Conservation (phyloP, 768 basidiomycete species). For the Amanita phalloides region DNA sequence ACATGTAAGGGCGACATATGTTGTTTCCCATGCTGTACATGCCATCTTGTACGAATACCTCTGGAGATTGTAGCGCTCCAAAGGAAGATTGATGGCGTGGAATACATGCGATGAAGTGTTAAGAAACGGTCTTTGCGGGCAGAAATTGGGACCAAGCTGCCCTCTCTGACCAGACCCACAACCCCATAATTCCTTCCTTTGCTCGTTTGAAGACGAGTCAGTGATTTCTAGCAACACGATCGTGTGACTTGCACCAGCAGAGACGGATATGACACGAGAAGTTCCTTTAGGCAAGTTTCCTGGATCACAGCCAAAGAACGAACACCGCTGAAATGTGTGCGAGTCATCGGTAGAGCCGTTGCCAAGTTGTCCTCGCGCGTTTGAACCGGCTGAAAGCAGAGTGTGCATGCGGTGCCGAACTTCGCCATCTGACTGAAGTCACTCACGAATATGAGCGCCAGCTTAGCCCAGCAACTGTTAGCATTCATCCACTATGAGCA, state of each 20-base stretch:
- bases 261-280: constrained; percentile 35
- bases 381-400: constrained; percentile 35
- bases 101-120: constrained; percentile 27
- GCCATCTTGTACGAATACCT: constrained; percentile 39
- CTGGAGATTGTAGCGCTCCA: constrained; percentile 21
- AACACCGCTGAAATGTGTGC: constrained; percentile 28
- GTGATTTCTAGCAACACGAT: constrained; percentile 42
- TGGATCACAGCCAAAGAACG: constrained; percentile 21
- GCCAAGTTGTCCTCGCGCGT: constrained; percentile 42
- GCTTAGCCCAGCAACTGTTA: too few relatives aligned
- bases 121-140: background rate
- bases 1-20: constrained; percentile 52
- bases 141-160: constrained; percentile 48
- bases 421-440: too few relatives aligned
- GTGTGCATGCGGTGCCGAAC: constrained; percentile 7
- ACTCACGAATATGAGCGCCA: too few relatives aligned
- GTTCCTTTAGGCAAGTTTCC: constrained; percentile 20
- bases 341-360: constrained; percentile 36
- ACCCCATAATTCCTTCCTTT: constrained; percentile 47
- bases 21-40: constrained; percentile 77
- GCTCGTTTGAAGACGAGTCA: constrained; percentile 2
- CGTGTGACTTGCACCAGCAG: constrained; percentile 74
- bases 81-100: constrained; percentile 31
- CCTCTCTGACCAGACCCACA: constrained; percentile 62
- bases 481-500: background rate